Percentiles rank a stretch among this genome's conserved stretches.
Evolutionary conservation across 2,329 filamentous ascomycete genomes (phyloP).

Genomic region (Anthostomella pinea): DNA sequence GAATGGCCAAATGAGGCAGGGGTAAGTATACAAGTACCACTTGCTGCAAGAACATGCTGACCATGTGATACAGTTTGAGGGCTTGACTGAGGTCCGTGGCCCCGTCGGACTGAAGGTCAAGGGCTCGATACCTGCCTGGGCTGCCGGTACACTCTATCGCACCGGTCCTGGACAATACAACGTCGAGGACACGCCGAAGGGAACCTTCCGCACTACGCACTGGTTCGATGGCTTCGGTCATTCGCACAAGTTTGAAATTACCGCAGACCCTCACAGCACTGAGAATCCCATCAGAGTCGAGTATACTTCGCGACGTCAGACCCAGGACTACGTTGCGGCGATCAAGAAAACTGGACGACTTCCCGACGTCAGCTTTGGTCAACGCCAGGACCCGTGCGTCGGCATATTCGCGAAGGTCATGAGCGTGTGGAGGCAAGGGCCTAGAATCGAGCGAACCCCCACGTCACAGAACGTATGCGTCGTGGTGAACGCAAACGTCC

Average conservation of each 20-base stretch:
- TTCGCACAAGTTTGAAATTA: constrained; percentile 70
- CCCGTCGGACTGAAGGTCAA: constrained; percentile 62
- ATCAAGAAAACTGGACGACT: constrained; percentile 59
- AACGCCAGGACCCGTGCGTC: constrained; percentile 71
- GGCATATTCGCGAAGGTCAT: constrained; percentile 70
- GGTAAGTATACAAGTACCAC: constrained; percentile 32
- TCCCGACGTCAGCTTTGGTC: constrained; percentile 62
- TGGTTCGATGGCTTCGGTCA: constrained; percentile 81
- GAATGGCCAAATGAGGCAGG: constrained; percentile 52
- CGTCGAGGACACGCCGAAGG: constrained; percentile 55
- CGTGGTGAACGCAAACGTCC: constrained; percentile 62
- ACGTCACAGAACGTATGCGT: constrained; percentile 60
- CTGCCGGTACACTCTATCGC: constrained; percentile 68
- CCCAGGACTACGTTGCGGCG: constrained; percentile 58
- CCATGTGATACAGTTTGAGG: constrained; percentile 56
- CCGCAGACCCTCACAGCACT: constrained; percentile 32
- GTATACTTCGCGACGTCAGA: constrained; percentile 70
- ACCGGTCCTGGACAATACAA: constrained; percentile 69
- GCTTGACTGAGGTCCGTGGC: constrained; percentile 60
- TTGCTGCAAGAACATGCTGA: constrained; percentile 5
- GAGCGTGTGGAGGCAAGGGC: constrained; percentile 48
- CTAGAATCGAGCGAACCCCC: constrained; percentile 22
- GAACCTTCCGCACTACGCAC: constrained; percentile 63
- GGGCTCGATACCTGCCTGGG: constrained; percentile 68
- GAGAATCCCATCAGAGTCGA: constrained; percentile 45